Evolutionary conservation across 495 filamentous ascomycete genomes (phyloP), one percentile per base, ranked within the genome.

Genomic region (Cudoniella acicularis): DNA sequence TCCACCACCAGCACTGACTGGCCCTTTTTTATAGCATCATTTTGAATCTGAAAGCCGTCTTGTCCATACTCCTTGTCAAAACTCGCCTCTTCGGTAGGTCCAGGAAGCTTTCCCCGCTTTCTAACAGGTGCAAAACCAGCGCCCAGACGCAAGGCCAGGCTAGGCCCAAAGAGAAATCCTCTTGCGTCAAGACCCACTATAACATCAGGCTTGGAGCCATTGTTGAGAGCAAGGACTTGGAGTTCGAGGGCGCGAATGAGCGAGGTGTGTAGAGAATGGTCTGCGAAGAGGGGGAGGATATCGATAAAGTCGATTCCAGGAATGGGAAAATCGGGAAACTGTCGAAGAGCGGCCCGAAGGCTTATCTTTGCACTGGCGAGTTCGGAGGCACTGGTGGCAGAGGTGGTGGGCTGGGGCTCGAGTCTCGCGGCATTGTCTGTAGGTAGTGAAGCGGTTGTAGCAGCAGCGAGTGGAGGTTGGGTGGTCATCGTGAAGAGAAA

Each of bases 291-390:
- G 27, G 94, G 95, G 59, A 99, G 85, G 76, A 99, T 97, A 75
- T 99, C 95, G 81, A 97, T 91, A 75, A 99, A 99, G 56, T 96
- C 81, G 70, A 99, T 92, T 71, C 95, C 95, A 4, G 89, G 87
- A 50, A 87, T 86, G 30, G 95, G 95, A 77, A 99, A 98, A 80
- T 99, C 91, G 58, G 88, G 88, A 77, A 88, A 96, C 18, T 68
- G 59, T 70, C 75, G 75, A 24, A 82, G 73, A 48, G 77, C 70
- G 52, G 73, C 70, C 60, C 73, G 67, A 46, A 83, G 74, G 64
- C 71, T 88, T 88, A 90, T 83, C 83, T 91, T 90, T 88, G 91
- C 85, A 92, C 84, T 75, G 91, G 90, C 77, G 90, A 94, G 87
- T 92, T 92, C 82, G 87, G 88, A 67, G 86, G 86, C 69, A 85